These are phyloP conservation scores for Microstegium vimineum DNA, from an alignment of 176 grass and related monocot species.

Conservation along the genomic window DNA sequence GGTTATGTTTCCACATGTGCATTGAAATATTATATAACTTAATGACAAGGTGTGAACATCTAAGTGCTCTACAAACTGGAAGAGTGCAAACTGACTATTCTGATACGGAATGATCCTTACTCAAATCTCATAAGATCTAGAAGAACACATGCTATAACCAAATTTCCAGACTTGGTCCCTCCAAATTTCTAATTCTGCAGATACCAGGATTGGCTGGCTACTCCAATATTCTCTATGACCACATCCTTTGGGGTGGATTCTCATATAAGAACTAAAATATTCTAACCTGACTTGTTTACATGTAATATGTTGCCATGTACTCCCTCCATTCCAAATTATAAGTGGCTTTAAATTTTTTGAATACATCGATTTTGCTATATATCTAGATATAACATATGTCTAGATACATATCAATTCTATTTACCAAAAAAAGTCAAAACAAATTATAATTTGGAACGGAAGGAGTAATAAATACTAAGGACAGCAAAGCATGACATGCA, in stretches of 20 bases:
- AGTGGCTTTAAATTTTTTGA: too few species aligned
- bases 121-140: not conserved
- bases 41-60: slow-evolving; percentile 7
- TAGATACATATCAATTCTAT: too few species aligned
- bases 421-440: too few species aligned
- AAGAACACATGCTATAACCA: not conserved
- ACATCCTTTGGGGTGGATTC: not conserved
- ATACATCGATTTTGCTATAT: too few species aligned
- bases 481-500: not conserved
- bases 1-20: not conserved
- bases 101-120: not conserved
- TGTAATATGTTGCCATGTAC: slow-evolving; percentile 14
- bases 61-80: not conserved
- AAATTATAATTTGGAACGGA: too few species aligned
- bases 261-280: not conserved
- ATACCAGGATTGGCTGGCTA: not conserved
- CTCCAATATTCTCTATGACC: not conserved
- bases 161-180: slow-evolving; percentile 6
- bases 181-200: not conserved
- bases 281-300: not conserved
- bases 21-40: not conserved
- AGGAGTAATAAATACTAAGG: slow-evolving; percentile 8
- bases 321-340: too few species aligned
- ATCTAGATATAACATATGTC: too few species aligned
- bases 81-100: slow-evolving; percentile 5